Evolutionary conservation across 345 rosid genomes (phyloP), one percentile per base, ranked within the genome.

Genomic region (Heritiera littoralis): DNA sequence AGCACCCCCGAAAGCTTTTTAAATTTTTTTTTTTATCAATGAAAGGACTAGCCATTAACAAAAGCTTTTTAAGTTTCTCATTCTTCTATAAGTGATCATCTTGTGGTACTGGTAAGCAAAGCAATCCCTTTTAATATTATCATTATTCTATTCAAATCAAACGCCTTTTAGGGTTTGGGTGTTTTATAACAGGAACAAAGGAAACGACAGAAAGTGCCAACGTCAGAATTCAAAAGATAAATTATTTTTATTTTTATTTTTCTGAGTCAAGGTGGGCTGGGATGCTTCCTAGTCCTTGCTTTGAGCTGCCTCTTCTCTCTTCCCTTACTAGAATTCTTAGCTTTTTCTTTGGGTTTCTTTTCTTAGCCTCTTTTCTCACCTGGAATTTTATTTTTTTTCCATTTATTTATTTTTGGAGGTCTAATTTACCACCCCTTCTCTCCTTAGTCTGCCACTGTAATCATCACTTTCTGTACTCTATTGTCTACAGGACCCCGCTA

Each of bases 81-180:
- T 43, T 72, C 41, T 73, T 71, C 69, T 74, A n/a, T 5, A 35
- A 54, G 12, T 41, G 49, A 45, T 76, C 59, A 18, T 76, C 59
- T 54, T 64, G 52, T 43, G 59, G 60, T 54, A 35, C 28, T 1
- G 38, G 3, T 1, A 75, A 79, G 75, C 43, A 70, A 79, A 80
- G 66, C 80, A 70, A 68, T 30, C 79, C 83, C 59, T 86, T 86
- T 85, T 78, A 66, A 74, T 78, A 69, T 76, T 77, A 64, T 71
- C 46, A 63, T 55, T 81, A 80, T 81, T 81, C 82, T 80, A 83
- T 83, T 86, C 86, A 87, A 86, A 86, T 84, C 84, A 85, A 77
- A 59, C 28, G 60, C 84, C 90, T 86, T 87, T 88, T 87, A 79
- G 83, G 90, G 86, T 84, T 89, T 85, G 89, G 92, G 92, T 84